Evolutionary conservation across 257 asterid species (phyloP), one percentile per base, ranked within the genome.

Genomic region (Solanum gracilifrons): DNA sequence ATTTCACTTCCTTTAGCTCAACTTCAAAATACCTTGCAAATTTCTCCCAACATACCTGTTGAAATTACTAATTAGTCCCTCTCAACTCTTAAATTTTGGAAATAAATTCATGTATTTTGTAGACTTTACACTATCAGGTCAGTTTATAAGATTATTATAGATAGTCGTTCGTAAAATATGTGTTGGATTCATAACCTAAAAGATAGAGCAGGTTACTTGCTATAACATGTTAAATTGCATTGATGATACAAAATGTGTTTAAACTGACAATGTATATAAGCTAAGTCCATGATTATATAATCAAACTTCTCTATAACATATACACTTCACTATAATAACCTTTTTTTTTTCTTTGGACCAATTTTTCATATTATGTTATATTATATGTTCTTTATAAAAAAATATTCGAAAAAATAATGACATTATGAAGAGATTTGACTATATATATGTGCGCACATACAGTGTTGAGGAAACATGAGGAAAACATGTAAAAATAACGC

Each of bases 1-100:
- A 76, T 13, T 95, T 96, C 33, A 96, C 99, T 77, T 96, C 99
- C 83, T 96, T 96, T 2, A 96, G 93, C 92, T 96, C 99, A 15
- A 96, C 99, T 87, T 96, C 98, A 71, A 96, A 96, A 87, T 96
- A 95, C 80, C 97, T 95, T 1, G 98, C 98, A 72, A 96, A 96
- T 86, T 96, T 96, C 90, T 95, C 99, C 99, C 99, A 96, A n/a
- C 99, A 96, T 3, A 95, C 94, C 94, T 92, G 31, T 16, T 51
- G 5, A 68, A 39, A 71, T 73, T 55, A 39, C 58, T 58, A 83
- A 27, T 60, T 41, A 39, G 62, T 31, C 60, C 84, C 84, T 76
- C 55, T 39, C 0, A 41, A 6, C 12, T 23, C 6, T 39, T 76
- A 76, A 76, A 13, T 21, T 37, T 75, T 75, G 32, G 10, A 21